A percentile compares a stretch with the other conserved stretches of the same genome.
Conservation (phyloP, 2,329 filamentous ascomycete genomes). For the Alternaria incomplexa region DNA sequence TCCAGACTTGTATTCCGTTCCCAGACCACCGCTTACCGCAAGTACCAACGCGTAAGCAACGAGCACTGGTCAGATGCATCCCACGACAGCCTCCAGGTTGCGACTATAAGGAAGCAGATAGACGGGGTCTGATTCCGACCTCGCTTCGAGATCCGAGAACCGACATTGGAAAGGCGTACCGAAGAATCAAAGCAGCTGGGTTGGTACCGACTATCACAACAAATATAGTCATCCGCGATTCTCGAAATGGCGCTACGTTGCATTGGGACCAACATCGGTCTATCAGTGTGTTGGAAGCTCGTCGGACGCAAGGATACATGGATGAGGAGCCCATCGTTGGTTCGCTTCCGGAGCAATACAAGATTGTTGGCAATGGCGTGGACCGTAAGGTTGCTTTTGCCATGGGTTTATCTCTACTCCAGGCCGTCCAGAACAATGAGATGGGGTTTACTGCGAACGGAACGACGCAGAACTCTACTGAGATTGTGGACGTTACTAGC, state of each 20-base stretch:
- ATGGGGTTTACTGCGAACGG: not conserved
- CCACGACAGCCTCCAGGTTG: conserved; percentile 59
- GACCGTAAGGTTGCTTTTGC: conserved; percentile 71
- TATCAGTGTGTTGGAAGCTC: conserved; percentile 69
- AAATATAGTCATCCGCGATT: conserved; percentile 57
- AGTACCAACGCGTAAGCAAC: conserved; percentile 28
- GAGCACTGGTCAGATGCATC: conserved; percentile 62
- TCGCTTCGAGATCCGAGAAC: conserved; percentile 24
- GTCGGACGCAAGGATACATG: conserved; percentile 72
- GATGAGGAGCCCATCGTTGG: conserved; percentile 76
- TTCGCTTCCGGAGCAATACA: conserved; percentile 60
- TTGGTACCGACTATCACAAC: conserved; percentile 72
- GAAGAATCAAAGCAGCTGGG: conserved; percentile 58
- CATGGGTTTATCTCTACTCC: conserved; percentile 64
- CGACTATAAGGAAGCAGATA: conserved; percentile 40
- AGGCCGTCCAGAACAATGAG: conserved; percentile 11
- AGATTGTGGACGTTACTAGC: not conserved
- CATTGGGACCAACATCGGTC: conserved; percentile 72
- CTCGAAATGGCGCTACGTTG: conserved; percentile 60
- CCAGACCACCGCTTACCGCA: conserved; percentile 70
- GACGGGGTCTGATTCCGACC: conserved; percentile 44
- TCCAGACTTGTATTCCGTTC: conserved; percentile 66
- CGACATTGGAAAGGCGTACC: conserved; percentile 51
- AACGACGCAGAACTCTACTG: not conserved
- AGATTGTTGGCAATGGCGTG: conserved; percentile 78